Evolutionary conservation across 1,284 basidiomycete species (phyloP).

Genomic region (Ustilago curta): DNA sequence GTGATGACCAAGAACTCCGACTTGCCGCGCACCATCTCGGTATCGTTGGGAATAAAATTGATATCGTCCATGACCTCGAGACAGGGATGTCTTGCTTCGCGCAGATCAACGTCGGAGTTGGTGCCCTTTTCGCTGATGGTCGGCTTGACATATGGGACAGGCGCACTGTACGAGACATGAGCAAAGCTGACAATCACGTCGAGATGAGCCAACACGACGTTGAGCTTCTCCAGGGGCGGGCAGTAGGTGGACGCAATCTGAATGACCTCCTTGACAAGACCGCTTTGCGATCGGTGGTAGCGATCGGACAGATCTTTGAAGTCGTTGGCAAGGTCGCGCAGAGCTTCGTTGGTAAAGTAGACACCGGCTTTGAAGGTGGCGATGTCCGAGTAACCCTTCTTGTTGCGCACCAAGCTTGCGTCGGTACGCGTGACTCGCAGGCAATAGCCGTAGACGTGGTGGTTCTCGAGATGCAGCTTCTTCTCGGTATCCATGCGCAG

Average conservation of each 20-base stretch:
- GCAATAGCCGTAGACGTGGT: constrained; percentile 89
- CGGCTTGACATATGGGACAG: constrained; percentile 88
- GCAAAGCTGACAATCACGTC: constrained; percentile 92
- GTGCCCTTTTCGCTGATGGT: constrained; percentile 65
- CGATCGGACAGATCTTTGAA: constrained; percentile 78
- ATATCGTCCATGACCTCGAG: constrained; percentile 96
- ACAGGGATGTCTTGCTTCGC: constrained; percentile 82
- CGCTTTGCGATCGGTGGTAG: constrained; percentile 82
- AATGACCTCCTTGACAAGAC: constrained; percentile 92
- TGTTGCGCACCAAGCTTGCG: constrained; percentile 78
- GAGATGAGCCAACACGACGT: constrained; percentile 86
- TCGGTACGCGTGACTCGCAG: constrained; percentile 86
- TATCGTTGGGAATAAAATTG: constrained; percentile 93
- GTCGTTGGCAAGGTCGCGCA: constrained; percentile 81
- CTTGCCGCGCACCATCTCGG: constrained; percentile 82
- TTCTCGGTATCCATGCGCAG: constrained; percentile 90
- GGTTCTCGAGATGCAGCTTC: constrained; percentile 96
- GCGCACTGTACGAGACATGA: constrained; percentile 87
- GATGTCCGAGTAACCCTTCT: constrained; percentile 84
- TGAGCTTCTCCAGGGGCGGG: constrained; percentile 88
- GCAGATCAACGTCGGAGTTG: constrained; percentile 44
- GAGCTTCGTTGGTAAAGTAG: constrained; percentile 86
- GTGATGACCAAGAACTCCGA: constrained; percentile 91
- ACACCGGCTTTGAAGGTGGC: constrained; percentile 87
- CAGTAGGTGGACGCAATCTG: constrained; percentile 85